phyloP scores from a whole-genome alignment of 495 filamentous ascomycete genomes.

The Entonaema liquescens region DNA sequence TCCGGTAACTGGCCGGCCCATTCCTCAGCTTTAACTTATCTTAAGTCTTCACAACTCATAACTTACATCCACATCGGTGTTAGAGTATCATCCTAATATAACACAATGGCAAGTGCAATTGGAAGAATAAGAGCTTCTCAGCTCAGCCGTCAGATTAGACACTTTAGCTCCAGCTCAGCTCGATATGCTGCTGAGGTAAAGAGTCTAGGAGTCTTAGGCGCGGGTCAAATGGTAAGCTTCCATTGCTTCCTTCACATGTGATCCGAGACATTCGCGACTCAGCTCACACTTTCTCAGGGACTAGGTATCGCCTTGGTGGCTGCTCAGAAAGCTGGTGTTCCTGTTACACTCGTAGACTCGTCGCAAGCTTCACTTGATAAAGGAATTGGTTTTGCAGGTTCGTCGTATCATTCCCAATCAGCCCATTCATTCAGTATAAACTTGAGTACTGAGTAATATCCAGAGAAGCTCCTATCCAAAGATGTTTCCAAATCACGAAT shows the following conservation, averaged over 20 bases:
- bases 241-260: conserved; percentile 35
- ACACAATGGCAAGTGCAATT: conserved; percentile 49
- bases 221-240: conserved; percentile 88
- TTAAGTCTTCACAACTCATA: conserved; percentile 11
- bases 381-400: conserved; percentile 88
- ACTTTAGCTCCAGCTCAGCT: conserved; percentile 62
- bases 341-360: conserved; percentile 86
- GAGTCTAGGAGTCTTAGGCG: conserved; percentile 89
- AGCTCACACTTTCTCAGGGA: conserved; percentile 65
- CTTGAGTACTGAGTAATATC: conserved; percentile 23
- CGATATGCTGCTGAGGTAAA: conserved; percentile 78
- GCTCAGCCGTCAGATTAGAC: conserved; percentile 52
- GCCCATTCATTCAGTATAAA: conserved; percentile 2
- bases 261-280: conserved; percentile 25
- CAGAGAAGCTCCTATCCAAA: conserved; percentile 91
- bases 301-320: conserved; percentile 96
- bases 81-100: background rate
- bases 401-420: conserved; percentile 12
- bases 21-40: conserved; percentile 1
- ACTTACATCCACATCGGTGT: conserved; percentile 19
- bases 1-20: conserved; percentile 23
- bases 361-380: conserved; percentile 90
- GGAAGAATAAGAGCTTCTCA: conserved; percentile 45
- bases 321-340: conserved; percentile 81
- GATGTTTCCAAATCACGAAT: conserved; percentile 86